These are phyloP conservation scores for Peterozyma toletana DNA, from an alignment of 805 yeast genomes.

Conservation along the genomic window DNA sequence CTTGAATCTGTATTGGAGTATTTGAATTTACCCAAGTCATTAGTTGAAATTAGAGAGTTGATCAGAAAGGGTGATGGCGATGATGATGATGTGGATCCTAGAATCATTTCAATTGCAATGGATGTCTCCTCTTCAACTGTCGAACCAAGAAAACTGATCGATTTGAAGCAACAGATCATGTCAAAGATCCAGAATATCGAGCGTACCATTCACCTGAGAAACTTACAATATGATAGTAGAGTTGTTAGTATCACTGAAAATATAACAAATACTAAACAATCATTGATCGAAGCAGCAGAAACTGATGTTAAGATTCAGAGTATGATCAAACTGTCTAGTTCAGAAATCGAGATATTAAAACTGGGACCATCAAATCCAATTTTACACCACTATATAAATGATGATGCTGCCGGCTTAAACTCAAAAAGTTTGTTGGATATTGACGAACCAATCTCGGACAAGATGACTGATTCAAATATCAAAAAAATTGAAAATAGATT, in stretches of 20 bases:
- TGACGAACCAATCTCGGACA: constrained; percentile 33
- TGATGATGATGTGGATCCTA: constrained; percentile 27
- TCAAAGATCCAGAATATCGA: constrained; percentile 4
- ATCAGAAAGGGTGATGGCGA: constrained; percentile 11
- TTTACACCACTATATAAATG: constrained; percentile 18
- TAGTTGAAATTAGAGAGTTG: constrained; percentile 42
- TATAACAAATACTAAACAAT: constrained; percentile 46
- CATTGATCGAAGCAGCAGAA: constrained; percentile 52
- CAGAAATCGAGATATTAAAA: constrained; percentile 35
- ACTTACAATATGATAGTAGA: constrained; percentile 4
- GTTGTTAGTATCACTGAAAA: constrained; percentile 36
- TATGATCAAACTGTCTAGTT: constrained; percentile 32
- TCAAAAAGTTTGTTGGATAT: constrained; percentile 54
- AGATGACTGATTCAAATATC: constrained; percentile 27
- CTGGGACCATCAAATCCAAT: constrained; percentile 35
- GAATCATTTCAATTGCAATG: constrained; percentile 29
- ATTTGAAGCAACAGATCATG: constrained; percentile 2
- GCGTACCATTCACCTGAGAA: constrained; percentile 1
- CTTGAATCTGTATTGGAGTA: constrained; percentile 73
- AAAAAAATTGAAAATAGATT: constrained; percentile 47
- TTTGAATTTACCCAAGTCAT: constrained; percentile 63
- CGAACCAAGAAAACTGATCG: not conserved
- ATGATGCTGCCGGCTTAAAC: constrained; percentile 5
- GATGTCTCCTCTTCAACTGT: constrained; percentile 17
- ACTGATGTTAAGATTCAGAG: constrained; percentile 50